A percentile compares a stretch with the other conserved stretches of the same genome.
phyloP scores from a whole-genome alignment of 1,139 yeast genomes.

The Candida sanyaensis region DNA sequence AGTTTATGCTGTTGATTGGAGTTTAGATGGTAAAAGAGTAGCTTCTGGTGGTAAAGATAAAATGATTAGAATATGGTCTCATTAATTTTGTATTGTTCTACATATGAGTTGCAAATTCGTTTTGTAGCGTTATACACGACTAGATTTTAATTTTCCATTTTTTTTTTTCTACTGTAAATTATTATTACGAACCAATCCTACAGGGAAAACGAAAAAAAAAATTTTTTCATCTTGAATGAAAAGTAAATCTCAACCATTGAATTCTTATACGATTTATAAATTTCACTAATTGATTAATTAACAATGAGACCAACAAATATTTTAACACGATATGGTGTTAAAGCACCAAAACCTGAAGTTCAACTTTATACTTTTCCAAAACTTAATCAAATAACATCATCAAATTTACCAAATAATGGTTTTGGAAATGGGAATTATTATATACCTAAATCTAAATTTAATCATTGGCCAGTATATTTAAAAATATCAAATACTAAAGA shows the following conservation, averaged over 20 bases:
- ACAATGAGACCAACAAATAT: constrained; percentile 22
- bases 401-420: constrained; percentile 25
- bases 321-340: constrained; percentile 3
- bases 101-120: background rate
- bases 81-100: constrained; percentile 33
- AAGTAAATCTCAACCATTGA: background rate
- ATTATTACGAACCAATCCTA: no score
- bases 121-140: background rate
- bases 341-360: constrained; percentile 7
- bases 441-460: constrained; percentile 55
- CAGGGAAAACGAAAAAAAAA: background rate
- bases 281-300: constrained; percentile 17
- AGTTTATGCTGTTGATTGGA: constrained; percentile 98
- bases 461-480: constrained; percentile 71
- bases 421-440: constrained; percentile 50
- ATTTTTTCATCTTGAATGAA: background rate
- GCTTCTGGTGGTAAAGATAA: constrained; percentile 98
- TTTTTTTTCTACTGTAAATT: background rate
- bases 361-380: constrained; percentile 7
- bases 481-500: constrained; percentile 55
- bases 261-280: background rate
- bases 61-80: constrained; percentile 91
- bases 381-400: constrained; percentile 6
- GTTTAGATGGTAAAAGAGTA: constrained; percentile 88
- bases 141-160: background rate